Conservation (phyloP, 2,329 filamentous ascomycete species). For the Diaporthe humulicola region DNA sequence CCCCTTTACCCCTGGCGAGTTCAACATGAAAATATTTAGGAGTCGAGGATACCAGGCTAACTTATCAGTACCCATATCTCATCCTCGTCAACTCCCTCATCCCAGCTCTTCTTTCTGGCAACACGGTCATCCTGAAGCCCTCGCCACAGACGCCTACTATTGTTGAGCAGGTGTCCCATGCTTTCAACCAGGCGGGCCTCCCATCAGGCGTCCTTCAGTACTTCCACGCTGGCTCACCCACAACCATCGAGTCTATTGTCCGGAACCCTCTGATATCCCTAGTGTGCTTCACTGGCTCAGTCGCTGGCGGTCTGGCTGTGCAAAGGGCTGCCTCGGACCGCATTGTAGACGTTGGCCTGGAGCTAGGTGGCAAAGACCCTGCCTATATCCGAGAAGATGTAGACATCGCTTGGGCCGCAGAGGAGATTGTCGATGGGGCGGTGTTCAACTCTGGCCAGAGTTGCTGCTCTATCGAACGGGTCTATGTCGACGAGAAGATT, state of each 20-base stretch:
- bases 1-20: neutral
- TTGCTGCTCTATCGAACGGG: conserved; percentile 91
- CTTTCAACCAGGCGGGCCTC: conserved; percentile 85
- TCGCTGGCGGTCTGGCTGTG: conserved; percentile 87
- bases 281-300: conserved; percentile 94
- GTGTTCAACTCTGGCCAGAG: conserved; percentile 99
- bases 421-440: conserved; percentile 95
- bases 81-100: conserved; percentile 94
- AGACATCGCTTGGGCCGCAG: conserved; percentile 90
- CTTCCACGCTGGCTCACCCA: conserved; percentile 88
- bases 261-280: conserved; percentile 81
- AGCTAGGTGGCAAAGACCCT: conserved; percentile 95
- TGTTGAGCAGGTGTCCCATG: conserved; percentile 83
- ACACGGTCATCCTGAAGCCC: conserved; percentile 93
- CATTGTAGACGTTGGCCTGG: conserved; percentile 87
- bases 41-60: conserved; percentile 19
- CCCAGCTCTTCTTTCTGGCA: conserved; percentile 90
- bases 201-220: conserved; percentile 89
- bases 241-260: conserved; percentile 82
- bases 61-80: conserved; percentile 86
- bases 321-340: conserved; percentile 88
- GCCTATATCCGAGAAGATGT: conserved; percentile 91
- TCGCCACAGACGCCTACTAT: conserved; percentile 95
- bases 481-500: conserved; percentile 89
- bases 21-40: neutral